Evolutionary conservation across 768 basidiomycete species (phyloP).

Genomic region (Lentinus tigrinus): DNA sequence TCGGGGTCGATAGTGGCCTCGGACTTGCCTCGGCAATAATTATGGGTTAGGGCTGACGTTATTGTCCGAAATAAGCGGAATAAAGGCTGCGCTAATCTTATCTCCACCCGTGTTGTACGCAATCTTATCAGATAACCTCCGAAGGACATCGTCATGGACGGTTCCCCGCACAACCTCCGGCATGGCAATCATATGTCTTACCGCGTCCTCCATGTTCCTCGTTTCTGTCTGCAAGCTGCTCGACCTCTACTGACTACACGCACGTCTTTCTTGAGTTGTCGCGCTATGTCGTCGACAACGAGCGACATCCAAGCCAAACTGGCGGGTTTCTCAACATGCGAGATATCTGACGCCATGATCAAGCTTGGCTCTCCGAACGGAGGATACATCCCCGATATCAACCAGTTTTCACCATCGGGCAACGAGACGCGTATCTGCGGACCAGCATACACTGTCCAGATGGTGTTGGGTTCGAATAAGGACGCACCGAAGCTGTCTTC

Average conservation of each 20-base stretch:
- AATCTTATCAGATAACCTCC: background rate
- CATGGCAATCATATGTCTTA: background rate
- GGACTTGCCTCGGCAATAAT: background rate
- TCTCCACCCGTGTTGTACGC: too few species aligned
- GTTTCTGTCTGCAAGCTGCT: background rate
- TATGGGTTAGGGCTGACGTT: background rate
- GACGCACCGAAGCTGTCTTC: conserved; percentile 59
- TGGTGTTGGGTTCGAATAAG: conserved; percentile 62
- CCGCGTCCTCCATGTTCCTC: background rate
- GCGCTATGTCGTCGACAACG: conserved; percentile 23
- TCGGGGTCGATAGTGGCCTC: too few species aligned
- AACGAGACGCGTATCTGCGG: conserved; percentile 52
- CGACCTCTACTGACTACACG: background rate
- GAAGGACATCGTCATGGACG: background rate
- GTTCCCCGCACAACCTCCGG: background rate
- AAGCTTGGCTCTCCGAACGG: conserved; percentile 73
- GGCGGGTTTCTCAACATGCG: conserved; percentile 65
- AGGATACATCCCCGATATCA: conserved; percentile 80
- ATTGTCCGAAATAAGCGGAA: too few species aligned
- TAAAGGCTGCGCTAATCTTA: too few species aligned
- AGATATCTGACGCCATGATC: conserved; percentile 86
- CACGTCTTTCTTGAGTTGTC: background rate
- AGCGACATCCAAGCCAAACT: conserved; percentile 17
- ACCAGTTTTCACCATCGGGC: conserved; percentile 49
- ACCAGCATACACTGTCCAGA: conserved; percentile 85